Base-by-base conservation (phyloP, 768 basidiomycete genomes). In the Crepidotus variabilis region DNA sequence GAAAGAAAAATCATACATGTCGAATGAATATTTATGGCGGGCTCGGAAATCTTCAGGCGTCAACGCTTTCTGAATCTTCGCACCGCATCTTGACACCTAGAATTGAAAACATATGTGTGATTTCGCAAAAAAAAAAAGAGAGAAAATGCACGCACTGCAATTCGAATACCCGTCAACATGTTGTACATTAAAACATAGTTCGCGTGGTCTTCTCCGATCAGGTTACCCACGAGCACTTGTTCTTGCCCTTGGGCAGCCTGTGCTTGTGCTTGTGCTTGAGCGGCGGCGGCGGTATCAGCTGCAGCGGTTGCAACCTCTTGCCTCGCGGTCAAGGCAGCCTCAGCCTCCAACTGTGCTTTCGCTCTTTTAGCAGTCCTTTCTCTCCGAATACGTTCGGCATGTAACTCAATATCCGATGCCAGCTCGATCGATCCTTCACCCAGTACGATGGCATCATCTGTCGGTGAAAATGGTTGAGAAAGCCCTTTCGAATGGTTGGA, bases 101-200 rank as follows among this genome's bases (percentile, higher is more conserved):
- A 20, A 47, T 23, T n/a, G 16, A 24, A 35, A 8, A 43, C 22
- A 34, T 21, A 58, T n/a, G n/a, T n/a, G n/a, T n/a, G n/a, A n/a
- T n/a, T n/a, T n/a, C n/a, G n/a, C n/a, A n/a, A n/a, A n/a, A n/a
- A n/a, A n/a, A n/a, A n/a, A n/a, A 34, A 33, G 20, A 56, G 60
- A 3, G 28, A 20, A 16, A 10, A 47, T 55, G 52, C 11, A 78
- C 89, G 67, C 64, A 93, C 95, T 24, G 88, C 95, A 63, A 94
- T 94, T 43, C 97, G 84, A 59, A 99, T 99, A 4, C 97, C 97
- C 3, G 97, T 99, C 65, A 99, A 79, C 97, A 99, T 99, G 76
- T 99, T 98, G 76, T 98, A 99, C 97, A 98, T 98, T 66, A 99
- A 75, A 57, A 98, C 92, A 63, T 98, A 99, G 76, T 99, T 99